Evolutionary conservation across 2,329 filamentous ascomycete genomes (phyloP), one percentile per base, ranked within the genome.

Genomic region (Calonectria honghensis): DNA sequence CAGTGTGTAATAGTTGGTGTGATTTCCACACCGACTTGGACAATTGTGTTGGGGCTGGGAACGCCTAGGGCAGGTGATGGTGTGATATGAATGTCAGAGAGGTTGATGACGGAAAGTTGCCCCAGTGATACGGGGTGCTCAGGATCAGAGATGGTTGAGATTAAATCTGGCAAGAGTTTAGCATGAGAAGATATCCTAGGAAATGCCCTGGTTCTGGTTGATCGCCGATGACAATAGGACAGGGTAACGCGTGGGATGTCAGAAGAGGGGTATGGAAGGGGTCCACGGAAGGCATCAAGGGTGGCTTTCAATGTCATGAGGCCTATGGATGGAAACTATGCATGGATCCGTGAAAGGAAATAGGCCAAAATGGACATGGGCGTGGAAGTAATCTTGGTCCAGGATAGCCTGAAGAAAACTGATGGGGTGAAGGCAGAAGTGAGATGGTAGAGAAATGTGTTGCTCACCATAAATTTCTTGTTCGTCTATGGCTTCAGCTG

Each of bases 1-100:
- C 97, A 99, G 86, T 98, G 97, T 20, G 96, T 97, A 82, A 98
- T 97, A 32, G 97, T 99, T 13, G 97, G 97, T 14, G 97, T 99
- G 79, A 99, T 94, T 81, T 98, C 92, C 54, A 99, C 95, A 4
- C 93, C 90, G 45, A 98, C 95, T 50, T 89, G 93, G 86, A 88
- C 96, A 87, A 90, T 91, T 82, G 82, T 92, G 86, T 88, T 86
- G 20, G 88, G 85, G 70, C 87, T 86, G 35, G 86, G 90, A 41
- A 83, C 79, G 11, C 84, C 83, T 45, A 82, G 74, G 0, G 81
- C 72, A 6, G 84, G 85, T n/a, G 85, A 82, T 11, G 86, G 86
- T 13, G 86, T 88, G 79, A 99, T 95, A 81, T 92, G 90, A 80
- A 99, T 98, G 85, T 99, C 97, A 39, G 94, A 93, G n/a, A 99